phyloP scores from a whole-genome alignment of 495 filamentous ascomycete genomes.

The Hypoxylon crocopeplum region DNA sequence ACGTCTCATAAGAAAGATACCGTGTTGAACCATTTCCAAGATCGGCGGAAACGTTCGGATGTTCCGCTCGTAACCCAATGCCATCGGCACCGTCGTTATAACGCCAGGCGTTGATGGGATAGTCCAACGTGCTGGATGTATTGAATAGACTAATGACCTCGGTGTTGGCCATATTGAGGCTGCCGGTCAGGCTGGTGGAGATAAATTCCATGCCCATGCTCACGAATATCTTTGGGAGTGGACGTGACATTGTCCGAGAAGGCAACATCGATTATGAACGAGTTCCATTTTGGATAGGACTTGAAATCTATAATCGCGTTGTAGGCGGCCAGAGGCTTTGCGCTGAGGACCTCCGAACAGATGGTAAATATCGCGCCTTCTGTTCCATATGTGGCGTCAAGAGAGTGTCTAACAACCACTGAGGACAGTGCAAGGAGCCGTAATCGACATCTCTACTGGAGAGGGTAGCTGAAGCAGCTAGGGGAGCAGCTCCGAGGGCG shows the following conservation, averaged over 20 bases:
- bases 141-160: slow-evolving; percentile 37
- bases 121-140: slow-evolving; percentile 5
- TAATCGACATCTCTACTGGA: slow-evolving; percentile 10
- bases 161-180: slow-evolving; percentile 37
- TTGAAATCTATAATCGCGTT: slow-evolving; percentile 36
- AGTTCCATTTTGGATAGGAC: slow-evolving; percentile 35
- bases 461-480: no score
- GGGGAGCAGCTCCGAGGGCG: background rate
- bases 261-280: slow-evolving; percentile 34
- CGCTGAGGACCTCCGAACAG: slow-evolving; percentile 30
- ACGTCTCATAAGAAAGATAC: slow-evolving; percentile 41
- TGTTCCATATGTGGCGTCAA: slow-evolving; percentile 39
- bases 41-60: slow-evolving; percentile 28
- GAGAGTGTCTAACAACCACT: slow-evolving; percentile 8
- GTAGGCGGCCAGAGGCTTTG: slow-evolving; percentile 11
- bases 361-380: slow-evolving; percentile 38
- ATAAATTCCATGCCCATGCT: slow-evolving; percentile 40
- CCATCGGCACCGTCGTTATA: slow-evolving; percentile 31
- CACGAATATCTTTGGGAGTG: slow-evolving; percentile 30
- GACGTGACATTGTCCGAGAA: slow-evolving; percentile 36
- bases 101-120: slow-evolving; percentile 25
- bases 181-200: slow-evolving; percentile 31
- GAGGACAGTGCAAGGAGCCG: slow-evolving; percentile 18
- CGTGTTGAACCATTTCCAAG: slow-evolving; percentile 27
- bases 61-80: slow-evolving; percentile 26